phyloP scores from a whole-genome alignment of 2,329 filamentous ascomycete genomes.

The Talaromyces sp. region DNA sequence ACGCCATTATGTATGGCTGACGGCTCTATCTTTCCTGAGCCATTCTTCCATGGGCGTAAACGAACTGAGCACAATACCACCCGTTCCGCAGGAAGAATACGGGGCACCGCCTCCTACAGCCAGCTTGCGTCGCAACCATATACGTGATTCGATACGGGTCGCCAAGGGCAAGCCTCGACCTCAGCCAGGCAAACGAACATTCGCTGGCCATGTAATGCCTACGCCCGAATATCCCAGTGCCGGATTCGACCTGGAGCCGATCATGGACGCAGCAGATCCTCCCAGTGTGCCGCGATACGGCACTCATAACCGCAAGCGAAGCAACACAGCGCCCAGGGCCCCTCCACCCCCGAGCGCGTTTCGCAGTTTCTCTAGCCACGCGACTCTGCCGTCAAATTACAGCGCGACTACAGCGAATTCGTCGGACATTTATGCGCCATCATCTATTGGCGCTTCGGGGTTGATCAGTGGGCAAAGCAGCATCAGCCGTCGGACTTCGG shows the following conservation, averaged over 20 bases:
- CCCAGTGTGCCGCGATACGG: conserved; percentile 51
- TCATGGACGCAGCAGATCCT: conserved; percentile 42
- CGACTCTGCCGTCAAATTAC: conserved; percentile 34
- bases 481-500: conserved; percentile 46
- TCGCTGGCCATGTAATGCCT: conserved; percentile 25
- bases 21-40: conserved; percentile 87
- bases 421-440: conserved; percentile 51
- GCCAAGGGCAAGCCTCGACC: conserved; percentile 66
- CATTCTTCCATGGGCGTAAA: conserved; percentile 79
- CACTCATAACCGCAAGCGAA: conserved; percentile 74
- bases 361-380: conserved; percentile 64
- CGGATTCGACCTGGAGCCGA: conserved; percentile 25
- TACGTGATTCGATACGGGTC: conserved; percentile 83
- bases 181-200: conserved; percentile 35
- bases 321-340: conserved; percentile 75
- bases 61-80: conserved; percentile 60
- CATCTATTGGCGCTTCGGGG: conserved; percentile 30
- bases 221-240: conserved; percentile 28
- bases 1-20: conserved; percentile 91
- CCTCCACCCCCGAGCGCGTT: conserved; percentile 63
- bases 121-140: conserved; percentile 52
- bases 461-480: conserved; percentile 19
- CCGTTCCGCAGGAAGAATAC: conserved; percentile 42
- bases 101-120: conserved; percentile 39
- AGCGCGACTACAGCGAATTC: conserved; percentile 56